A percentile compares a stretch with the other conserved stretches of the same genome.
Conservation (phyloP, 1,284 basidiomycete species). For the Stygiomarasmius scandens region DNA sequence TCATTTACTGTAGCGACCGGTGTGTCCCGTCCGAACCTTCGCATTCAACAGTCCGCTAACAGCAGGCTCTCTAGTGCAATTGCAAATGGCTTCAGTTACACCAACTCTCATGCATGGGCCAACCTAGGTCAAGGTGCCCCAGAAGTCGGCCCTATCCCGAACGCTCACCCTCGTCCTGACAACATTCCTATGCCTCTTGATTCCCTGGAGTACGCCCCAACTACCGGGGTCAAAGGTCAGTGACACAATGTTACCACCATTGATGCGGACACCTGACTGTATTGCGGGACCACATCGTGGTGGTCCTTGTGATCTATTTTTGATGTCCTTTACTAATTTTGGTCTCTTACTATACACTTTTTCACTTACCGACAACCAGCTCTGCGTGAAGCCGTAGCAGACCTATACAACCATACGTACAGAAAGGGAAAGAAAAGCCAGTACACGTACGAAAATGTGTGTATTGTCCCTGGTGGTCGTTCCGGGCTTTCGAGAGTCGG, state of each 20-base stretch:
- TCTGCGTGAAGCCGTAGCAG: conserved; percentile 77
- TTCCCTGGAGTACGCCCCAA: conserved; percentile 91
- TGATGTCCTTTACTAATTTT: not conserved
- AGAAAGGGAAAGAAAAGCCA: conserved; percentile 78
- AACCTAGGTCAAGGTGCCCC: conserved; percentile 87
- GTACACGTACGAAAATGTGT: conserved; percentile 90
- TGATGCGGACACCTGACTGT: not conserved
- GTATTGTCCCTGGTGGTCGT: conserved; percentile 90
- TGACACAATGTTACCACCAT: conserved; percentile 1
- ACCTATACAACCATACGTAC: conserved; percentile 88
- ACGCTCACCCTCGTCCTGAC: conserved; percentile 68
- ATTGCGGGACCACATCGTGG: not conserved
- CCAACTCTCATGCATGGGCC: conserved; percentile 79
- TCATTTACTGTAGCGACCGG: conserved; percentile 86
- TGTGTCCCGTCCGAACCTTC: not conserved
- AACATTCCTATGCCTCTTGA: conserved; percentile 68
- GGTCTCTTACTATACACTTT: not conserved
- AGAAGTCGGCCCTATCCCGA: conserved; percentile 83
- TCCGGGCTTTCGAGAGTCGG: conserved; percentile 89
- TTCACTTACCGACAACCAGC: conserved; percentile 24
- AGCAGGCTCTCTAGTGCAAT: conserved; percentile 52
- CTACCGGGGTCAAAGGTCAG: conserved; percentile 84
- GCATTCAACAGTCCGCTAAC: not conserved
- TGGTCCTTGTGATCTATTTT: conserved; percentile 4
- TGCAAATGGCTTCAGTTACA: conserved; percentile 86